Evolutionary conservation across 331 rosid species (phyloP), one percentile per base, ranked within the genome.

Genomic region (Acacia concinna): DNA sequence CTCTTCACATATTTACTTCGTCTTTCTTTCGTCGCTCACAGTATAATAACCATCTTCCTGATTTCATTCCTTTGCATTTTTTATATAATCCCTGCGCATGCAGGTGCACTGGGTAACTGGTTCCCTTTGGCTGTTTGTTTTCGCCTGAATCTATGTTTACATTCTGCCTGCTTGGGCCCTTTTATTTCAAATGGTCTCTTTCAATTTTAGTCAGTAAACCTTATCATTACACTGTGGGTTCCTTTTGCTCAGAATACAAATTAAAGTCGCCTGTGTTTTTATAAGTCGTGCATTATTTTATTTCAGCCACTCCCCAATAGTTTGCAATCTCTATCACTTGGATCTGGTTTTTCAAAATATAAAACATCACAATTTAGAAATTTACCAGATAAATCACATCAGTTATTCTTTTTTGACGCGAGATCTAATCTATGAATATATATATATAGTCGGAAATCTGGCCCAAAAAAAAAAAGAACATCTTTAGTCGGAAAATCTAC

Each of bases 51-150:
- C 76, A 38, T 76, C 75, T 51, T 79, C 65, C 54, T 27, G 27
- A 9, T 35, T 31, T 57, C 51, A n/a, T 67, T 32, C 59, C 38
- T 12, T 51, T 82, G 17, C 60, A 32, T 76, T 14, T 79, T 82
- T 83, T 72, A 31, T 38, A 68, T 75, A 79, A 66, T 68, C 73
- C 34, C 43, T 66, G 57, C 79, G 87, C 88, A 83, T 86, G 90
- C 82, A 62, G 84, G 30, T 73, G 75, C 63, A 17, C 78, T 70
- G 71, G 72, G 73, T 72, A 81, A 70, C 52, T 78, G 70, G 57
- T 80, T 84, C 74, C 46, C 28, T 71, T 71, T 80, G 59, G 81
- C 28, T 25, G 49, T 20, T 74, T 62, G 32, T 83, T 69, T 47
- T 73, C 72, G 85, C 84, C 67, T 71, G 47, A 65, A 59, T 59